Conservation (phyloP, 1,284 basidiomycete genomes). For the Ceratobasidium sp. region DNA sequence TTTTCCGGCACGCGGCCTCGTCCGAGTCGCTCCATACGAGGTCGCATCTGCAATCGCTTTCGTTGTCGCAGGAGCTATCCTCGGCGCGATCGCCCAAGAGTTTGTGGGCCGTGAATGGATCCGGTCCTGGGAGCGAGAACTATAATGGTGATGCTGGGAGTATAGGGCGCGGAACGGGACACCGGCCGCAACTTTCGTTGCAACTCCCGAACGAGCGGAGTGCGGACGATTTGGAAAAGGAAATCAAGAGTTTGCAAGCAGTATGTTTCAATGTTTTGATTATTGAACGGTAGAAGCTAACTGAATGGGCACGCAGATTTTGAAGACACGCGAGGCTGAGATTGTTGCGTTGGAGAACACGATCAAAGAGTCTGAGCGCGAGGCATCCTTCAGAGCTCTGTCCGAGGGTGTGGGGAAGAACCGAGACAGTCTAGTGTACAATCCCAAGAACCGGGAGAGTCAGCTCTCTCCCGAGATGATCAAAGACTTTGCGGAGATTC, state of each 20-base stretch:
- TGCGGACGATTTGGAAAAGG: slow-evolving; percentile 84
- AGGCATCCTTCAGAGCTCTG: slow-evolving; percentile 36
- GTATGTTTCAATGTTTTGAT: slow-evolving; percentile 47
- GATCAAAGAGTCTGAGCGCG: slow-evolving; percentile 55
- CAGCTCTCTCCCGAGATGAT: slow-evolving; percentile 72
- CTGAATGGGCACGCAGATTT: slow-evolving; percentile 51
- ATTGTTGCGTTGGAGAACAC: slow-evolving; percentile 78
- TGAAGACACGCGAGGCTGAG: slow-evolving; percentile 87
- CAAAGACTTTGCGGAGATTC: slow-evolving; percentile 72
- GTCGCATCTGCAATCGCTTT: slow-evolving; percentile 52
- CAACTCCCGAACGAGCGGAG: slow-evolving; percentile 58
- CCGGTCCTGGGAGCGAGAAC: slow-evolving; percentile 66
- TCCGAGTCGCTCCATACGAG: slow-evolving; percentile 83
- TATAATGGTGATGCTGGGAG: slow-evolving; percentile 44
- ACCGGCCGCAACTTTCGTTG: slow-evolving; percentile 32
- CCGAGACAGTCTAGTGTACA: slow-evolving; percentile 20
- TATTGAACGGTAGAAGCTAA: neutral
- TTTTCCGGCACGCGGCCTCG: slow-evolving; percentile 85
- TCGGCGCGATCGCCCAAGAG: slow-evolving; percentile 85
- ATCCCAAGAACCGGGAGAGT: slow-evolving; percentile 42
- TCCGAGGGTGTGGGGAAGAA: slow-evolving; percentile 42
- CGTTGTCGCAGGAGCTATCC: slow-evolving; percentile 94
- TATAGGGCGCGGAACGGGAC: neutral
- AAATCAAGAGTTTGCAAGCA: slow-evolving; percentile 90
- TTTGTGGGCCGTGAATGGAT: slow-evolving; percentile 65